Evolutionary conservation across 2,329 filamentous ascomycete genomes (phyloP).

Genomic region (Acephala macrosclerotiorum): DNA sequence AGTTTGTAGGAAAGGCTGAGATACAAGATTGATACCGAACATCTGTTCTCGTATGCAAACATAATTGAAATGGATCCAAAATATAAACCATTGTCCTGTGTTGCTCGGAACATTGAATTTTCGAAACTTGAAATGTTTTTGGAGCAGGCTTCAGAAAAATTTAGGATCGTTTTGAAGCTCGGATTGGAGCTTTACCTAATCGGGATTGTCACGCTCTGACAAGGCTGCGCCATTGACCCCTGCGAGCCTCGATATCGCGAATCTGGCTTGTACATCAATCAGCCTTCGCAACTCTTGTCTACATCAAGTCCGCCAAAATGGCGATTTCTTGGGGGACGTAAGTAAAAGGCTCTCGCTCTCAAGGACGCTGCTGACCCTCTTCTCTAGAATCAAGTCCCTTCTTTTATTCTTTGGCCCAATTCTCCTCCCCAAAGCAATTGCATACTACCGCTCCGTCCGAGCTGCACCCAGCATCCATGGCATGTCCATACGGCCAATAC

Average conservation of each 20-base stretch:
- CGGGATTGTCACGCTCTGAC: background rate
- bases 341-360: constrained; percentile 48
- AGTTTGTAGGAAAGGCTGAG: background rate
- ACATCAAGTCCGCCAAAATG: constrained; percentile 40
- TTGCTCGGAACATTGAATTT: background rate
- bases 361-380: constrained; percentile 23
- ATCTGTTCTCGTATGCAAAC: too few relatives aligned
- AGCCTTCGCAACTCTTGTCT: too few relatives aligned
- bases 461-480: constrained; percentile 52
- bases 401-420: constrained; percentile 71
- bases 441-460: constrained; percentile 66
- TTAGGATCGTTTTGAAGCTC: background rate
- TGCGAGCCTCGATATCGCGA: constrained; percentile 11
- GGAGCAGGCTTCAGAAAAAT: background rate
- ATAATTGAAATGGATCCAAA: background rate
- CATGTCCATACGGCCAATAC: constrained; percentile 62
- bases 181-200: background rate
- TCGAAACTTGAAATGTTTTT: background rate
- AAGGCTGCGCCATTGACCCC: background rate
- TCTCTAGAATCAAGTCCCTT: constrained; percentile 51
- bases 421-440: constrained; percentile 70
- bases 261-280: constrained; percentile 17
- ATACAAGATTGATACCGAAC: background rate
- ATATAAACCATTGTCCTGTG: background rate
- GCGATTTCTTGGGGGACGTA: constrained; percentile 57